Base-by-base conservation (phyloP, 371 early-diverging fungal species). In the Mucor ambiguus region DNA sequence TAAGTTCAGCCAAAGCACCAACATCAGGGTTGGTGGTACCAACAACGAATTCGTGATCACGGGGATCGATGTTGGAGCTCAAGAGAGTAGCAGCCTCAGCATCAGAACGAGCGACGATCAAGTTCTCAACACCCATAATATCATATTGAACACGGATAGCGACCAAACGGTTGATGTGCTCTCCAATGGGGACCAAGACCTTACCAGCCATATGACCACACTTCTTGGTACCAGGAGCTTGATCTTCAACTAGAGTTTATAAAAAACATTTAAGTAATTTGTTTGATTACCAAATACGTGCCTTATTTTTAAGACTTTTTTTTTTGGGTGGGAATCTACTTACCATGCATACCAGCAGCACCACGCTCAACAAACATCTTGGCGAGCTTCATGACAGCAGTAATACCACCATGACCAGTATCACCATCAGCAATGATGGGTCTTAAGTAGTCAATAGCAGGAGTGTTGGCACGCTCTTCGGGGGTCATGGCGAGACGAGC, bases 171-270 rank as follows among this genome's bases (percentile, higher is more conserved):
- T 95, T 96, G 83, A 97, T 97, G 87, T 98, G 98, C 79, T 98
- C 97, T 22, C 90, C 90, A 58, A 95, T 94, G 35, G 98, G 96
- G 14, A 98, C 98, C 32, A 98, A 82, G 33, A 98, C 98, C 83
- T 98, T 98, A 67, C 98, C 98, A 48, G 96, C 97, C 96, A 98
- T 96, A 83, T 98, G 98, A 20, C 98, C 97, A 79, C 98, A 98
- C 89, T 98, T 98, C 80, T 98, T 98, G 68, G 96, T 96, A 63
- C 94, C 93, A 20, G 97, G 91, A 63, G 94, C 92, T 81, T 93
- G 94, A 80, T 98, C 98, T 81, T 98, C 98, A 62, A 97, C 81
- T 79, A 66, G 0, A 33, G n/a, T 18, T 46, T 30, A 29, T 26
- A 44, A 48, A 44, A 48, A 32, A 55, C 54, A 32, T 43, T 54